These are phyloP conservation scores for Capniomyces stellatus DNA, from an alignment of 371 early-diverging fungal genomes.

Conservation along the genomic window DNA sequence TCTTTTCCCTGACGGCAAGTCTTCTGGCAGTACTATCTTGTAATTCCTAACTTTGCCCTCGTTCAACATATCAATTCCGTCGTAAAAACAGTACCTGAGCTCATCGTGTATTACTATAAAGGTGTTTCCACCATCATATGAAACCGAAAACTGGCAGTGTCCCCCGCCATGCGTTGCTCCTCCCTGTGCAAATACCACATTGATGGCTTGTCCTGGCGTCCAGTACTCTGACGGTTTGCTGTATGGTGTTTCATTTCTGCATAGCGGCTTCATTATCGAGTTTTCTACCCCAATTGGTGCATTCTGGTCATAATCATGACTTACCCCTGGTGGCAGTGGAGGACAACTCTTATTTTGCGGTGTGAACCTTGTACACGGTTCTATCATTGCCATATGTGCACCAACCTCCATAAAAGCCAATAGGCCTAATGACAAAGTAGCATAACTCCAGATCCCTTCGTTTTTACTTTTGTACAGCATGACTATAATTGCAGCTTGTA, in stretches of 20 bases:
- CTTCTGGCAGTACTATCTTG: slow-evolving; percentile 9
- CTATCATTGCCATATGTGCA: slow-evolving; percentile 17
- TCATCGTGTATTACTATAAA: slow-evolving; percentile 31
- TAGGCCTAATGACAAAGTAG: no score
- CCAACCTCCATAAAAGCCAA: no score
- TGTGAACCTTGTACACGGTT: slow-evolving; percentile 15
- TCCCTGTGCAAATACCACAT: slow-evolving; percentile 6
- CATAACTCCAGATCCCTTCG: no score
- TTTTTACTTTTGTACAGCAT: no score
- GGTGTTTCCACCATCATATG: slow-evolving; percentile 36
- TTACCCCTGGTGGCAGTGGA: slow-evolving; percentile 7
- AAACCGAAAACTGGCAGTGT: slow-evolving; percentile 42
- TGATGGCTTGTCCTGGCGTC: slow-evolving; percentile 11
- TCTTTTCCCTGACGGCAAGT: slow-evolving; percentile 9
- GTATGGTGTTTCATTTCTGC: slow-evolving; percentile 13
- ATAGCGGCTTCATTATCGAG: slow-evolving; percentile 6
- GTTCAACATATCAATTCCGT: slow-evolving; percentile 6
- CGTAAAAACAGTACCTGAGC: slow-evolving; percentile 21
- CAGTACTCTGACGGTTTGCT: slow-evolving; percentile 6
- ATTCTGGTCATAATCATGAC: slow-evolving; percentile 11
- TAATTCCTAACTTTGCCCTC: slow-evolving; percentile 4
- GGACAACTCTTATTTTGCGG: slow-evolving; percentile 7
- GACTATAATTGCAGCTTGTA: no score
- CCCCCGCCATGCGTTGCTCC: slow-evolving; percentile 33
- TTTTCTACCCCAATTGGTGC: slow-evolving; percentile 6